Evolutionary conservation across 768 basidiomycete genomes (phyloP).

Genomic region (Kwoniella dendrophila): DNA sequence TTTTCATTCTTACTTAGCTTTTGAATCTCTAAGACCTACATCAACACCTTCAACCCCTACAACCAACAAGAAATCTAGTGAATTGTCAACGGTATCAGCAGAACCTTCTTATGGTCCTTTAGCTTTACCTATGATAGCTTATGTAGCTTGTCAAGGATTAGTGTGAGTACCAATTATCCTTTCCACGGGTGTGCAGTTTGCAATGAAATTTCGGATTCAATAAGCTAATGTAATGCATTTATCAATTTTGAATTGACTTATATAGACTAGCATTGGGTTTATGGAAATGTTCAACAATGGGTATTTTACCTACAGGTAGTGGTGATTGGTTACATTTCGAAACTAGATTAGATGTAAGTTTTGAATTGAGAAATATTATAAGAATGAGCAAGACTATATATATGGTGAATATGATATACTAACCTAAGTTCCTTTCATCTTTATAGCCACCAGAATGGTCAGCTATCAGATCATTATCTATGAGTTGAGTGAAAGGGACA

Average conservation of each 20-base stretch:
- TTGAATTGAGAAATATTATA: no score
- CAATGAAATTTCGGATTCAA: not conserved
- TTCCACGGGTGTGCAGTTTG: not conserved
- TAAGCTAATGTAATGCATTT: not conserved
- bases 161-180: constrained; percentile 42
- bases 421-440: not conserved
- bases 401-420: not conserved
- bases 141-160: constrained; percentile 50
- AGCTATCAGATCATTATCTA: constrained; percentile 36
- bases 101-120: constrained; percentile 40
- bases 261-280: constrained; percentile 79
- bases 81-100: not conserved
- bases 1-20: constrained; percentile 56
- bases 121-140: constrained; percentile 44
- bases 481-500: constrained; percentile 38
- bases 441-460: constrained; percentile 53
- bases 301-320: constrained; percentile 82
- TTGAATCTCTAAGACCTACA: constrained; percentile 67
- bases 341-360: constrained; percentile 70
- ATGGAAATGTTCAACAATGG: constrained; percentile 93
- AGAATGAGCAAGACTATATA: no score
- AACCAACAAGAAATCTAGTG: constrained; percentile 4
- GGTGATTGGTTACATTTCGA: constrained; percentile 96
- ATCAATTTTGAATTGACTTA: constrained; percentile 43
- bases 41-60: constrained; percentile 10